Conservation (phyloP, 345 rosid species). For the Euphorbia tirucalli region DNA sequence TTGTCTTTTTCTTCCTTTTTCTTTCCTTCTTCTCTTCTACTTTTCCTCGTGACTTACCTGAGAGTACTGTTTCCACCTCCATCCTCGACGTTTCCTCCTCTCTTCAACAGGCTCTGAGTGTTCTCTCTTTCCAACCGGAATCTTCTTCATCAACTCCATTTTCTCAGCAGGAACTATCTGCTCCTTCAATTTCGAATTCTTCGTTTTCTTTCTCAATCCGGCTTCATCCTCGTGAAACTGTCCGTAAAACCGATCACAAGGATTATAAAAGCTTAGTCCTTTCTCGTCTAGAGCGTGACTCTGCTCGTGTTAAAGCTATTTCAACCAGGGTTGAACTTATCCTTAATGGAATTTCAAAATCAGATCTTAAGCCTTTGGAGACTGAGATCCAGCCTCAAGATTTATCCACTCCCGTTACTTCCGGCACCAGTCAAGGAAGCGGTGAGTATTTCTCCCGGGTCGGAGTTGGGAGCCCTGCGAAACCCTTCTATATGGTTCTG, state of each 20-base stretch:
- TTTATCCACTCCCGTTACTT: slow-evolving; percentile 60
- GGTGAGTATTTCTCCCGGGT: slow-evolving; percentile 89
- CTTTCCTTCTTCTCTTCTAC: background rate
- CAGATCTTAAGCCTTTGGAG: slow-evolving; percentile 51
- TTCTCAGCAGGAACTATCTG: background rate
- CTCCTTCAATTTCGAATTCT: slow-evolving; percentile 15
- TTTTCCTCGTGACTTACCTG: slow-evolving; percentile 37
- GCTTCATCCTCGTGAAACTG: slow-evolving; percentile 62
- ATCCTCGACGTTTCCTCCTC: slow-evolving; percentile 48
- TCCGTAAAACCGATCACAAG: slow-evolving; percentile 43
- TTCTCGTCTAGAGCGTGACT: slow-evolving; percentile 74
- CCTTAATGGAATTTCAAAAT: slow-evolving; percentile 41
- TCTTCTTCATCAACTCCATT: slow-evolving; percentile 13
- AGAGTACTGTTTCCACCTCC: slow-evolving; percentile 19
- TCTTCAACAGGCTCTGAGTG: slow-evolving; percentile 44
- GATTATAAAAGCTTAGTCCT: slow-evolving; percentile 55
- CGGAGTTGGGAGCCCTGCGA: slow-evolving; percentile 77
- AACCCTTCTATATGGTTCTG: slow-evolving; percentile 55
- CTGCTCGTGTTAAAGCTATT: slow-evolving; percentile 57
- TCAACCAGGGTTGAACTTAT: slow-evolving; percentile 41
- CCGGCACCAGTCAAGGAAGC: slow-evolving; percentile 80
- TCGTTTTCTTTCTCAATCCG: slow-evolving; percentile 41
- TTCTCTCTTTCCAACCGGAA: slow-evolving; percentile 42
- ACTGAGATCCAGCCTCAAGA: slow-evolving; percentile 46
- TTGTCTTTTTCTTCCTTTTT: background rate